Base-by-base conservation (phyloP, 495 filamentous ascomycete species). In the Barbatosphaeria neglecta region DNA sequence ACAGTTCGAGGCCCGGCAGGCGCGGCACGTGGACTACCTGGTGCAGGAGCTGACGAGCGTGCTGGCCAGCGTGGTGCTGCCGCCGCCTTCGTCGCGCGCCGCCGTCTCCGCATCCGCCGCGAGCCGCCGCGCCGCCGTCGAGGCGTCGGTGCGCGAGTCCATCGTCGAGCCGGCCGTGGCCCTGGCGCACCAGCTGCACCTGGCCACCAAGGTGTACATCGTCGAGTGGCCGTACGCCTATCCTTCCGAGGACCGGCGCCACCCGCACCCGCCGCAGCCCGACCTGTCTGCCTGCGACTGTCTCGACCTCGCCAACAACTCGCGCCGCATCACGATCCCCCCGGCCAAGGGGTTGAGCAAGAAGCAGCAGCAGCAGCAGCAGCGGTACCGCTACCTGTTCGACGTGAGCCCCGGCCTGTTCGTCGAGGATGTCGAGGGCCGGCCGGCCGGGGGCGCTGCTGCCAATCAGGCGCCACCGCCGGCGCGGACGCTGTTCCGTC, bases 351-450 rank as follows among this genome's bases (percentile, higher is more conserved):
- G 22, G n/a, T 25, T 37, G 23, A 13, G 25, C 1, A 35, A 7
- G 31, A 41, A 38, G n/a, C 27, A n/a, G 11, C 31, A 6, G 6
- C 27, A 31, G 7, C 27, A 31, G 27, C 27, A 31, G 27, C 27
- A 31, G 27, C 27, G 27, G 3, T 10, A n/a, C 13, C 31, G 31
- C 31, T 35, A 49, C 25, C 20, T 49, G 3, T 49, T 49, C 16
- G 47, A 44, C 22, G 23, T 49, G 15, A 17, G 40, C 15, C 47
- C 47, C n/a, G 47, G 47, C 9, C 47, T 49, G 25, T 49, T 49
- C 42, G 41, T 44, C 6, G 40, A 44, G 28, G 7, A 28, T 7
- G 18, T 43, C 24, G 20, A 23, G 8, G 41, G 38, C n/a, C 24
- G 40, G n/a, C n/a, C 28, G 28, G 37, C 41, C 33, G 20, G 9